These are phyloP conservation scores for Botrytis sinoallii DNA, from an alignment of 2,329 filamentous ascomycete genomes.

Conservation along the genomic window DNA sequence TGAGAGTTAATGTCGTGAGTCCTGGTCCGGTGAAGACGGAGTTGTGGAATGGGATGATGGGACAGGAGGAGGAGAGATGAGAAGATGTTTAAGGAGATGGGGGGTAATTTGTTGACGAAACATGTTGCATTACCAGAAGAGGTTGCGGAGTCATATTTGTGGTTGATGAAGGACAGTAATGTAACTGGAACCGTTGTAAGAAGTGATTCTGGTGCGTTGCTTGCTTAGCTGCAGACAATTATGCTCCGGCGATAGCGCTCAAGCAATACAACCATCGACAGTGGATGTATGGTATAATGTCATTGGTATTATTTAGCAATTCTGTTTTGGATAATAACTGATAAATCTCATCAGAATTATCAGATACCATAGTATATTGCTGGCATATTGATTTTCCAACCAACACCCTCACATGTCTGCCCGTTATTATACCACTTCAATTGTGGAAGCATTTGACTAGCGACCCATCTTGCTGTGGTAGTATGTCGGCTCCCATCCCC, in stretches of 20 bases:
- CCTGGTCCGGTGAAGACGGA: slow-evolving; percentile 54
- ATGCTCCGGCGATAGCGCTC: not conserved
- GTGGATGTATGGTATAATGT: not conserved
- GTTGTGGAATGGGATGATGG: slow-evolving; percentile 39
- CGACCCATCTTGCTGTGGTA: slow-evolving; percentile 60
- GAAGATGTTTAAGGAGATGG: slow-evolving; percentile 26
- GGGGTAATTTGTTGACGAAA: slow-evolving; percentile 22
- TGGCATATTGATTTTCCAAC: slow-evolving; percentile 29
- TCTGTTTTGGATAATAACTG: not conserved
- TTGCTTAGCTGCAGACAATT: not conserved
- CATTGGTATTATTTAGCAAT: too few species aligned
- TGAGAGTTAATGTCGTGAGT: slow-evolving; percentile 60
- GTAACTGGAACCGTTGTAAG: slow-evolving; percentile 37
- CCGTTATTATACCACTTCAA: slow-evolving; percentile 52
- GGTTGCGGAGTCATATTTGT: slow-evolving; percentile 45
- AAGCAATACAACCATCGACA: not conserved
- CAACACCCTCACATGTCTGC: slow-evolving; percentile 48
- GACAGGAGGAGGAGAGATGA: slow-evolving; percentile 42
- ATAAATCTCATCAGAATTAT: not conserved
- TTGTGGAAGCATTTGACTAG: slow-evolving; percentile 48
- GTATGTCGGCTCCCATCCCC: slow-evolving; percentile 56
- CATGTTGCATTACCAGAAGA: slow-evolving; percentile 38
- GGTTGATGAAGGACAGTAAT: slow-evolving; percentile 44
- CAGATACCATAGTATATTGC: not conserved
- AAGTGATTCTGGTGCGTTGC: slow-evolving; percentile 24